phyloP scores from a whole-genome alignment of 768 basidiomycete genomes.

The Amanita subjunquillea region DNA sequence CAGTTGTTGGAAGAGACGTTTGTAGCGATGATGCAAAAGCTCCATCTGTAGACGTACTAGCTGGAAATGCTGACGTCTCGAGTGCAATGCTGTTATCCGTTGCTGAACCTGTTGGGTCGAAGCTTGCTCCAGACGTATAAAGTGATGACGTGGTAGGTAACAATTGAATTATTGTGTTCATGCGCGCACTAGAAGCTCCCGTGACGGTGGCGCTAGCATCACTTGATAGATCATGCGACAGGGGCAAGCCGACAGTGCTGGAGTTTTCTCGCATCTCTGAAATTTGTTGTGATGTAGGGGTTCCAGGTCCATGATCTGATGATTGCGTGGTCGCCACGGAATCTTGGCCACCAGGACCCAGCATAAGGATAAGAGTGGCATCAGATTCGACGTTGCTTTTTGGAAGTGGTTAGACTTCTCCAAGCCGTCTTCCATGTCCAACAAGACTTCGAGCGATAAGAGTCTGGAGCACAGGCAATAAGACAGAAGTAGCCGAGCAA shows the following conservation, averaged over 20 bases:
- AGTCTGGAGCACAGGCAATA: constrained; percentile 1
- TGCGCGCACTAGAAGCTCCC: background rate
- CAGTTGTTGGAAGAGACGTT: constrained; percentile 1
- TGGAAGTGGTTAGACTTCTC: background rate
- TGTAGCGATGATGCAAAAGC: constrained; percentile 1
- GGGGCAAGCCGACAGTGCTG: background rate
- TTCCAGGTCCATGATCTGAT: background rate
- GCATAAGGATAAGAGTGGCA: background rate
- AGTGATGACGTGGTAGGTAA: background rate
- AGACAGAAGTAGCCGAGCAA: background rate
- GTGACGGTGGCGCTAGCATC: constrained; percentile 1
- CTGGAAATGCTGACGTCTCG: background rate
- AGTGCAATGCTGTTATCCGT: background rate
- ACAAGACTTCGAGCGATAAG: background rate
- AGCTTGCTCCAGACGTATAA: background rate
- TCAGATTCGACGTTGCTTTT: background rate
- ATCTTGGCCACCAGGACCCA: constrained; percentile 2
- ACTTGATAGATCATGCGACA: background rate
- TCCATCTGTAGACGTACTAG: background rate
- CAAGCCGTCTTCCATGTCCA: constrained; percentile 1
- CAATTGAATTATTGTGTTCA: background rate
- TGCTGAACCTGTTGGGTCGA: background rate
- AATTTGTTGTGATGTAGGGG: background rate
- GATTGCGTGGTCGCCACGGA: background rate
- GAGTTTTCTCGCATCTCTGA: background rate